phyloP scores from a whole-genome alignment of 768 basidiomycete genomes.

The Cantharellus anzutake region DNA sequence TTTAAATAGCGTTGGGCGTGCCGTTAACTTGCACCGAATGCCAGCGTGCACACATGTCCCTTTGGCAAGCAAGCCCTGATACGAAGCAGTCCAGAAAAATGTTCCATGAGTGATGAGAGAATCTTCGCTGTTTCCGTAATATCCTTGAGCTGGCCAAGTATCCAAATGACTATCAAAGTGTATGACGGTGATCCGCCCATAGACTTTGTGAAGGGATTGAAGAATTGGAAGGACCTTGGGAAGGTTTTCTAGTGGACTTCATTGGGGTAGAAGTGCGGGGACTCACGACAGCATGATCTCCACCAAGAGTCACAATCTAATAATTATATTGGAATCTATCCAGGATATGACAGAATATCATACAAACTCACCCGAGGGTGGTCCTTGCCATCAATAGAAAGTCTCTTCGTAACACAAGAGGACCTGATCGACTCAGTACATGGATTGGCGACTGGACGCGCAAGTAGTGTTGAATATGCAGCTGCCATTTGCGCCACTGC shows the following conservation, averaged over 20 bases:
- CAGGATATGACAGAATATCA: too few relatives aligned
- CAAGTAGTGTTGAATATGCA: slow-evolving; percentile 59
- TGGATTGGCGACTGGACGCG: slow-evolving; percentile 25
- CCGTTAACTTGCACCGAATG: slow-evolving; percentile 55
- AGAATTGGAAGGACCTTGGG: slow-evolving; percentile 65
- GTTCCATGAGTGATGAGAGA: slow-evolving; percentile 67
- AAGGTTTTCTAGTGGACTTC: background rate
- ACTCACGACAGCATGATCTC: slow-evolving; percentile 75
- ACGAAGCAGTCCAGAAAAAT: slow-evolving; percentile 63
- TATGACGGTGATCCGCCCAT: slow-evolving; percentile 67
- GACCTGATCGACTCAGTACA: slow-evolving; percentile 12
- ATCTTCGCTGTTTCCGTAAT: slow-evolving; percentile 22
- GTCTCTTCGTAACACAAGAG: slow-evolving; percentile 13
- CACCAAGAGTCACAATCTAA: slow-evolving; percentile 56
- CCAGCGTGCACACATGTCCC: slow-evolving; percentile 62
- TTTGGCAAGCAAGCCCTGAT: slow-evolving; percentile 58
- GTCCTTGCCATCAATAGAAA: slow-evolving; percentile 37
- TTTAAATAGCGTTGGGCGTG: slow-evolving; percentile 20
- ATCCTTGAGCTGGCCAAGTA: slow-evolving; percentile 31
- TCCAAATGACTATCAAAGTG: slow-evolving; percentile 80
- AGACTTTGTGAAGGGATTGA: slow-evolving; percentile 54
- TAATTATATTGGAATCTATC: background rate
- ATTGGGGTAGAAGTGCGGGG: background rate
- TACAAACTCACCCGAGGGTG: slow-evolving; percentile 32
- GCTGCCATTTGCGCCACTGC: slow-evolving; percentile 78